These are phyloP conservation scores for Teratosphaeria gauchensis DNA, from an alignment of 2,329 filamentous ascomycete species.

Conservation along the genomic window DNA sequence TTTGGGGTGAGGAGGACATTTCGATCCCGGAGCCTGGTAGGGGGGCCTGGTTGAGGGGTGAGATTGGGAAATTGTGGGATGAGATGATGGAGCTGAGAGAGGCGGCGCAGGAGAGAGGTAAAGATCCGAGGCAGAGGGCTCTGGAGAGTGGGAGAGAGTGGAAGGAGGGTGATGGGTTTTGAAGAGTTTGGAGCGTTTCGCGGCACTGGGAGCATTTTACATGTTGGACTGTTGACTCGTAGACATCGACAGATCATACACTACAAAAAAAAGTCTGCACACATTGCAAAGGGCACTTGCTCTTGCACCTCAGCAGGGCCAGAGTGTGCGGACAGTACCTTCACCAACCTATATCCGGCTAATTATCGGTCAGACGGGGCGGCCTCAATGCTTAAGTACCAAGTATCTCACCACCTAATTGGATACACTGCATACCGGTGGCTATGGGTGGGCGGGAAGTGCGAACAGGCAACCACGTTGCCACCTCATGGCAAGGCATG, in stretches of 20 bases:
- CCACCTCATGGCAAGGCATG: no score
- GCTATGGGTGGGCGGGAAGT: no score
- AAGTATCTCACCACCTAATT: no score
- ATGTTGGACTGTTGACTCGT: not conserved
- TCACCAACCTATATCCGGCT: no score
- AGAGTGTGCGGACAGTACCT: no score
- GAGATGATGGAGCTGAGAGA: slow-evolving; percentile 33
- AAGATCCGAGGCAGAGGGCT: slow-evolving; percentile 43
- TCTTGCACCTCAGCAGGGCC: no score
- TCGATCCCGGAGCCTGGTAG: slow-evolving; percentile 32
- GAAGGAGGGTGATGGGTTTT: slow-evolving; percentile 48
- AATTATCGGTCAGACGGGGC: no score
- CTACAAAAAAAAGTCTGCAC: not conserved
- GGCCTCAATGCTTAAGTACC: no score
- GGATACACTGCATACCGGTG: no score
- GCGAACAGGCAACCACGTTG: no score
- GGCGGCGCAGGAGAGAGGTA: slow-evolving; percentile 42
- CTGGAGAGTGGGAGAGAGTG: slow-evolving; percentile 44
- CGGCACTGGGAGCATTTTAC: no score
- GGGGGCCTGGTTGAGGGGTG: slow-evolving; percentile 32
- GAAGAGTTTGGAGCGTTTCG: slow-evolving; percentile 16
- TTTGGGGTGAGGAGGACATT: slow-evolving; percentile 32
- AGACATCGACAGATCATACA: not conserved
- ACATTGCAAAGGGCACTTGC: no score
- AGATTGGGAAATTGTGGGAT: slow-evolving; percentile 35